A percentile compares a stretch with the other conserved stretches of the same genome.
phyloP scores from a whole-genome alignment of 768 basidiomycete genomes.

The Asterophora lycoperdoides region DNA sequence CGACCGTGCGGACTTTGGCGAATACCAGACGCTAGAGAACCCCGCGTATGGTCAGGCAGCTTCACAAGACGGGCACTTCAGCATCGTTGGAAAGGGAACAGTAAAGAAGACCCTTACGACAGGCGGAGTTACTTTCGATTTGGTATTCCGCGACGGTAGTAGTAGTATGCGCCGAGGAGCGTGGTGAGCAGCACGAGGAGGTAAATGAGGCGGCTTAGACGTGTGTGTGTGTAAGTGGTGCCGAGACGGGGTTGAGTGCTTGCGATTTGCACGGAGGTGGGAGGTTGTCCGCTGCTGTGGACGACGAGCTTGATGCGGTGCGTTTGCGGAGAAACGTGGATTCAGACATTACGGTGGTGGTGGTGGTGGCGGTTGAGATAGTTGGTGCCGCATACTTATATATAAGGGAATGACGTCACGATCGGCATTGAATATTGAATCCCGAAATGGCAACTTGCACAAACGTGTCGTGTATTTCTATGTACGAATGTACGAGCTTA shows the following conservation, averaged over 20 bases:
- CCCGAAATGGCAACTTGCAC: too few relatives aligned
- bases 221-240: slow-evolving; percentile 40
- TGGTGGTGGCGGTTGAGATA: neutral
- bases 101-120: neutral
- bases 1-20: neutral
- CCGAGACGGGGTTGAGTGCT: slow-evolving; percentile 31
- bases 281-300: slow-evolving; percentile 14
- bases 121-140: neutral
- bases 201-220: slow-evolving; percentile 50
- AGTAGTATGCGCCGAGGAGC: slow-evolving; percentile 46
- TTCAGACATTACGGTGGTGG: slow-evolving; percentile 6
- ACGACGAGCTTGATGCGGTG: slow-evolving; percentile 13
- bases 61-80: neutral
- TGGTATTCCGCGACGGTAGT: slow-evolving; percentile 30
- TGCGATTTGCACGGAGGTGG: slow-evolving; percentile 26
- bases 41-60: neutral
- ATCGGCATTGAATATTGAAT: neutral
- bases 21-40: neutral
- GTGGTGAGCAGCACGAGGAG: slow-evolving; percentile 36
- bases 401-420: slow-evolving; percentile 3
- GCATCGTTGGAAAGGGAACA: neutral
- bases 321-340: slow-evolving; percentile 8
- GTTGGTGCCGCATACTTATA: neutral
- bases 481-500: too few relatives aligned
- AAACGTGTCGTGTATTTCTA: too few relatives aligned